Percentiles rank a stretch among this genome's conserved stretches.
phyloP scores from a whole-genome alignment of 495 filamentous ascomycete species.

The Aspergillus kassunensis region DNA sequence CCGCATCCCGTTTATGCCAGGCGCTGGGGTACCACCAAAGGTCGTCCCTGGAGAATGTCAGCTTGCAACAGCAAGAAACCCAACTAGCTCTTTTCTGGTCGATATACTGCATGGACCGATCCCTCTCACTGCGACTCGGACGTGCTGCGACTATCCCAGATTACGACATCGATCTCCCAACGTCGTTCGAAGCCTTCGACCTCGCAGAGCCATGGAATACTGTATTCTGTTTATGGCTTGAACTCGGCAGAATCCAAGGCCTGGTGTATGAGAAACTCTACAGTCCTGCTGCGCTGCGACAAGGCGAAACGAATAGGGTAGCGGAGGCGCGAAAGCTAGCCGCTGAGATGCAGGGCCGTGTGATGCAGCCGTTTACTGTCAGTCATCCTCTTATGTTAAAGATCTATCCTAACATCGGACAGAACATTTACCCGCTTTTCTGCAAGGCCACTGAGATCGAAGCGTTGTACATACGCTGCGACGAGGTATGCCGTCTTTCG shows the following conservation, averaged over 20 bases:
- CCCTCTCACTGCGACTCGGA: slow-evolving; percentile 60
- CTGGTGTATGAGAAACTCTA: slow-evolving; percentile 58
- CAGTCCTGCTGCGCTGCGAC: slow-evolving; percentile 53
- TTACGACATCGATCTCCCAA: slow-evolving; percentile 57
- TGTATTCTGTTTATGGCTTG: slow-evolving; percentile 44
- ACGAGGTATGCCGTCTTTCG: slow-evolving; percentile 52
- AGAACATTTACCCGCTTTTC: slow-evolving; percentile 14
- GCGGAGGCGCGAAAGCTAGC: slow-evolving; percentile 31
- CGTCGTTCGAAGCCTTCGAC: slow-evolving; percentile 26
- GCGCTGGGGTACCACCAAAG: slow-evolving; percentile 61
- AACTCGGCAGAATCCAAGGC: slow-evolving; percentile 52
- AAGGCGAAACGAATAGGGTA: slow-evolving; percentile 42
- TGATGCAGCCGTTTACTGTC: slow-evolving; percentile 36
- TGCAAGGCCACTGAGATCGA: slow-evolving; percentile 30
- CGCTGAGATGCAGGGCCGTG: slow-evolving; percentile 26
- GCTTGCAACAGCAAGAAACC: slow-evolving; percentile 27
- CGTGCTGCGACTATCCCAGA: slow-evolving; percentile 59
- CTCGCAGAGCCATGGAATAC: slow-evolving; percentile 22
- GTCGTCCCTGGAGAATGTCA: slow-evolving; percentile 47
- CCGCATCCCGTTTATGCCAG: slow-evolving; percentile 57
- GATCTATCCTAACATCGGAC: slow-evolving; percentile 9
- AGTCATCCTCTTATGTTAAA: neutral
- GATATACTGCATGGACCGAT: slow-evolving; percentile 56
- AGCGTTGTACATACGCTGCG: slow-evolving; percentile 47
- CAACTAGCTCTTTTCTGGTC: slow-evolving; percentile 57